phyloP scores from a whole-genome alignment of 352 stramenopile genomes.

The Phytophthora pluvialis region DNA sequence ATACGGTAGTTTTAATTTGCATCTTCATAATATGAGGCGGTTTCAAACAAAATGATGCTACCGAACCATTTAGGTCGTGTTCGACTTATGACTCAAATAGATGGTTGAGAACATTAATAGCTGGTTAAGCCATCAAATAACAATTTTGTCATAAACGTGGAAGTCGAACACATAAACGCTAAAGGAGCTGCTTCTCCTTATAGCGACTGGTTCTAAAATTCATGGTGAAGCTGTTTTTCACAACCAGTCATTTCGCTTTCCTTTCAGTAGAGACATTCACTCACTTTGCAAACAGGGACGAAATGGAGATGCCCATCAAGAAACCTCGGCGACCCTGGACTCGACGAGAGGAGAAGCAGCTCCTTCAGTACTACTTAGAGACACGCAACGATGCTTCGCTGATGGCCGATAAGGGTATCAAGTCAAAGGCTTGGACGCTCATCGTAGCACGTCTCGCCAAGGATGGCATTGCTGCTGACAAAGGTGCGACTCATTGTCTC shows the following conservation, averaged over 20 bases:
- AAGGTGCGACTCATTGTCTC: slow-evolving; percentile 2
- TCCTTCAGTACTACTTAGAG: neutral
- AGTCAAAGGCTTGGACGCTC: slow-evolving; percentile 10
- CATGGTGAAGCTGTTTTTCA: slow-evolving; percentile 4
- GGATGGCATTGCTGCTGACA: slow-evolving; percentile 9
- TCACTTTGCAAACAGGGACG: neutral
- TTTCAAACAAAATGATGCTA: too few species aligned
- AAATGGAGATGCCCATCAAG: slow-evolving; percentile 4
- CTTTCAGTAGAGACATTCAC: neutral
- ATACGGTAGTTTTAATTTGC: too few species aligned
- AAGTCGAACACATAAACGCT: slow-evolving; percentile 13
- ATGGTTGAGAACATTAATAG: too few species aligned
- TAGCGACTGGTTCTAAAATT: slow-evolving; percentile 18
- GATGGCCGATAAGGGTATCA: slow-evolving; percentile 10
- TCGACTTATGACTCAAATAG: too few species aligned
- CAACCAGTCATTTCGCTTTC: neutral
- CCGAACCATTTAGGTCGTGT: too few species aligned
- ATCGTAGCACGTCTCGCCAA: neutral
- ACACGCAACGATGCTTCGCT: slow-evolving; percentile 13
- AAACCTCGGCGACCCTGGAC: slow-evolving; percentile 3
- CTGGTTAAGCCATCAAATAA: too few species aligned
- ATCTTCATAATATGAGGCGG: too few species aligned
- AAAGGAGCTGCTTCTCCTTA: neutral
- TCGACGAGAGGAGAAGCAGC: neutral
- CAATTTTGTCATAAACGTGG: neutral